Percentiles rank a stretch among this genome's conserved stretches.
phyloP scores from a whole-genome alignment of 2,329 filamentous ascomycete genomes.

The Lachnellula occidentalis region DNA sequence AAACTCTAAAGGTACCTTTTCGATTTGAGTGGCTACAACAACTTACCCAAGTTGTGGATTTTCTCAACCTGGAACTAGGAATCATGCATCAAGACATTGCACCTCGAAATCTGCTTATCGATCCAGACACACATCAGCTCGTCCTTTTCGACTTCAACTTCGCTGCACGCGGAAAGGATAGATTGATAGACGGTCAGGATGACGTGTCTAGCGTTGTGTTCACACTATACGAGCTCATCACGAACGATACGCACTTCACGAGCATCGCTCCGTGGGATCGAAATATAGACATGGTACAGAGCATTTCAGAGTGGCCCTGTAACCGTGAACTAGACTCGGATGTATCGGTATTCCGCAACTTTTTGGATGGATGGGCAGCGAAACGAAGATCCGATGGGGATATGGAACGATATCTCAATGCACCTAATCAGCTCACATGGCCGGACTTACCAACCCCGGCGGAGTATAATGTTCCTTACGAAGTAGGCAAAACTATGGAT shows the following conservation, averaged over 20 bases:
- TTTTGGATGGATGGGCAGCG: slow-evolving; percentile 14
- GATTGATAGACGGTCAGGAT: slow-evolving; percentile 15
- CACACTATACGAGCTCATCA: slow-evolving; percentile 18
- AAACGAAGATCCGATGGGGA: slow-evolving; percentile 8
- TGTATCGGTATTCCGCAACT: slow-evolving; percentile 12
- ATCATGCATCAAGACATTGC: slow-evolving; percentile 37
- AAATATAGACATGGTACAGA: slow-evolving; percentile 15
- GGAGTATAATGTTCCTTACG: slow-evolving; percentile 8
- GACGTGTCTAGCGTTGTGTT: slow-evolving; percentile 25
- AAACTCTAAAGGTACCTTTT: slow-evolving; percentile 30
- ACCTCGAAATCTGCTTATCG: slow-evolving; percentile 34
- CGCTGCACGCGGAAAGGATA: slow-evolving; percentile 8
- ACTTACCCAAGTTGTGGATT: slow-evolving; percentile 34
- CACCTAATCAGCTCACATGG: slow-evolving; percentile 10
- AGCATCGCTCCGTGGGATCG: slow-evolving; percentile 6
- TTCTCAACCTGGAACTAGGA: slow-evolving; percentile 35
- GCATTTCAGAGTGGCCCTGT: slow-evolving; percentile 11
- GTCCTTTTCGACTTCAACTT: slow-evolving; percentile 34
- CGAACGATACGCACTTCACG: slow-evolving; percentile 11
- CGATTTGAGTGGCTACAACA: slow-evolving; percentile 35
- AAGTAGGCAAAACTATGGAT: slow-evolving; percentile 9
- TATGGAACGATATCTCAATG: slow-evolving; percentile 13
- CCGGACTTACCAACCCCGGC: slow-evolving; percentile 11
- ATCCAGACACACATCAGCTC: slow-evolving; percentile 31
- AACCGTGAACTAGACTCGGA: slow-evolving; percentile 11